Percentiles rank a stretch among this genome's conserved stretches.
phyloP scores from a whole-genome alignment of 257 asterid genomes.

The Lantana camara region DNA sequence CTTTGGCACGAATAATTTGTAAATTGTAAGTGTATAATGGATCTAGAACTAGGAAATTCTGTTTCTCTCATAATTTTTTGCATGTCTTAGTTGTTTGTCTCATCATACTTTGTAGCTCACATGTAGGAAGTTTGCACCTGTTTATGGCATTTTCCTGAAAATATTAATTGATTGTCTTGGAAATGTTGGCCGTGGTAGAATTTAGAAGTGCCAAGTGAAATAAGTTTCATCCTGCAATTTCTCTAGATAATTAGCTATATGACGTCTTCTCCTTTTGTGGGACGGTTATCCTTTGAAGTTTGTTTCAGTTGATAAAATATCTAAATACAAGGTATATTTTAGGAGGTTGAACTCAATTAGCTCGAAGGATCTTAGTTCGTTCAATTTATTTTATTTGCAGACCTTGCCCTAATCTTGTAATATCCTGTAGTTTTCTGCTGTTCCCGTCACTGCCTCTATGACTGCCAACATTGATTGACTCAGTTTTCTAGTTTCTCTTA shows the following conservation, averaged over 20 bases:
- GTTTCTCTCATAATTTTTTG: background rate
- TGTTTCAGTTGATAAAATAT: background rate
- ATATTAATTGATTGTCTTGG: background rate
- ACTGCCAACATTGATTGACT: background rate
- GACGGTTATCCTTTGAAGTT: background rate
- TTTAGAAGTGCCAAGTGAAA: background rate
- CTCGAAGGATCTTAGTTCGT: conserved; percentile 3
- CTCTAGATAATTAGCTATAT: background rate
- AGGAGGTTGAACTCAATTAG: background rate
- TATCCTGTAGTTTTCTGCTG: background rate
- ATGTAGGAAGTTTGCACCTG: background rate
- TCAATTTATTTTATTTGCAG: background rate
- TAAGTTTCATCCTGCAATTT: no score
- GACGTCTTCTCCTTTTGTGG: background rate
- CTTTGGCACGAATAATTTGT: background rate
- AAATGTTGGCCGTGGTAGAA: background rate
- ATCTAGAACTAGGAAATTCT: background rate
- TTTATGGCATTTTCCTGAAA: background rate
- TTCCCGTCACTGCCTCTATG: background rate
- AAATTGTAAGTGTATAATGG: background rate
- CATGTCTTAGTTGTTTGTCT: background rate
- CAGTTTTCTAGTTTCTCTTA: background rate
- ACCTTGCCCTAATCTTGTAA: no score
- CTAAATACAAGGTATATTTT: background rate
- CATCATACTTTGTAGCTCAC: background rate